Evolutionary conservation across 805 yeast species (phyloP).

Genomic region (Nakazawaea wickerhamii): DNA sequence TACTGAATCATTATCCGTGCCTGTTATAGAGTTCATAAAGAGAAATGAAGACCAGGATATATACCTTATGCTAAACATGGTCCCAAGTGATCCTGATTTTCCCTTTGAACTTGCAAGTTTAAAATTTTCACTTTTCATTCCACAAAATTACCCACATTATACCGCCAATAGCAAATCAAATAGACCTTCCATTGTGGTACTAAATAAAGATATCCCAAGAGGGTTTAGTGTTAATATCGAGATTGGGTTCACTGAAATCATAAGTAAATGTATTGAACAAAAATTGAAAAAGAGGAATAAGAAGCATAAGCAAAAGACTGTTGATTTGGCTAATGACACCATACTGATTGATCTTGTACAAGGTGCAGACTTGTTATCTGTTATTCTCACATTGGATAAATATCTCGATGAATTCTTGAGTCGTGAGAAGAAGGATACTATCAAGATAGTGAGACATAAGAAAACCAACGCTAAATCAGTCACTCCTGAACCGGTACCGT

Average conservation of each 20-base stretch:
- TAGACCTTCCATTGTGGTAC: conserved; percentile 47
- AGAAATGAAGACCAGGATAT: conserved; percentile 17
- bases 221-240: conserved; percentile 68
- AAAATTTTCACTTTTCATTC: conserved; percentile 48
- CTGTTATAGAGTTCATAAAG: conserved; percentile 1
- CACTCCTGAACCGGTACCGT: conserved; percentile 3
- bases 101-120: conserved; percentile 57
- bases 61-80: conserved; percentile 39
- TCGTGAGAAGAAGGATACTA: conserved; percentile 53
- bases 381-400: conserved; percentile 49
- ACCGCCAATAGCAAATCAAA: conserved; percentile 18
- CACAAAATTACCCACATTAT: conserved; percentile 46
- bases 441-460: conserved; percentile 47
- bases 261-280: conserved; percentile 29
- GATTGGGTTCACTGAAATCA: conserved; percentile 50
- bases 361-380: conserved; percentile 49
- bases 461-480: conserved; percentile 14
- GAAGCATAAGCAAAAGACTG: conserved; percentile 7
- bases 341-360: conserved; percentile 31
- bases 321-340: conserved; percentile 19
- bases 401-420: conserved; percentile 54
- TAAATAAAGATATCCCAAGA: conserved; percentile 63
- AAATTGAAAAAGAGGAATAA: conserved; percentile 14
- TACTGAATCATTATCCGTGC: background rate
- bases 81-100: conserved; percentile 69